Evolutionary conservation across 1,139 yeast species (phyloP), one percentile per base, ranked within the genome.

Genomic region (Protomyces inundatus): DNA sequence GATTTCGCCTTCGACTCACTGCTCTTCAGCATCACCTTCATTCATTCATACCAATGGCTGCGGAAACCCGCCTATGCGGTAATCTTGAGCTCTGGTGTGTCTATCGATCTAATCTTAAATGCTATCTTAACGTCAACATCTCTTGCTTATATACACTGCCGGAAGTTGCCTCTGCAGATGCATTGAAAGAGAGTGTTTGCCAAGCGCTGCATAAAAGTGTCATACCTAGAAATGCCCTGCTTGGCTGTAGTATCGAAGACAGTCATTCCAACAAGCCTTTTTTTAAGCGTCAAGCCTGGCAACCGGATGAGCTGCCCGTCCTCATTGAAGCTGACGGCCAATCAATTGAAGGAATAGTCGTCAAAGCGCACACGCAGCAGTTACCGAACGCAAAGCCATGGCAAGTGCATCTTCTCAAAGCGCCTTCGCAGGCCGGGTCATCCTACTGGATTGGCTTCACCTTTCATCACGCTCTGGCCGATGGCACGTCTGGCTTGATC

Each of bases 401-500:
- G 62, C 12, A 55, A 12, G 56, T 58, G 33, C 36, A 45, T 14
- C 9, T 58, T 9, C 14, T 58, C 42, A 51, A 56, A 35, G 35
- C 35, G 12, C 35, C 23, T n/a, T 10, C 16, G 3, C 16, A 23
- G 10, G 4, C 30, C 7, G 33, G 16, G 32, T 2, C 16, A 10
- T 14, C 33, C 9, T 54, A 54, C 23, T 54, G 64, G 58, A 48
- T 54, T n/a, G 35, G 50, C 14, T 60, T 60, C 33, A 51, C 59
- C 16, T 60, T 40, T 32, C 64, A 60, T 33, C 64, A 60, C 39
- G 58, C 64, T 4, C 45, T 60, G 9, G 64, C 54, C 16, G 64
- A 60, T 33, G 64, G 64, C 40, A 23, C 59, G 5, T 60, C 64
- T 1, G 64, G 64, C n/a, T 51, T 60, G 34, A 60, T 60, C 58